Percentiles rank a stretch among this genome's conserved stretches.
phyloP scores from a whole-genome alignment of 2,329 filamentous ascomycete genomes.

The Blastomyces parvus region DNA sequence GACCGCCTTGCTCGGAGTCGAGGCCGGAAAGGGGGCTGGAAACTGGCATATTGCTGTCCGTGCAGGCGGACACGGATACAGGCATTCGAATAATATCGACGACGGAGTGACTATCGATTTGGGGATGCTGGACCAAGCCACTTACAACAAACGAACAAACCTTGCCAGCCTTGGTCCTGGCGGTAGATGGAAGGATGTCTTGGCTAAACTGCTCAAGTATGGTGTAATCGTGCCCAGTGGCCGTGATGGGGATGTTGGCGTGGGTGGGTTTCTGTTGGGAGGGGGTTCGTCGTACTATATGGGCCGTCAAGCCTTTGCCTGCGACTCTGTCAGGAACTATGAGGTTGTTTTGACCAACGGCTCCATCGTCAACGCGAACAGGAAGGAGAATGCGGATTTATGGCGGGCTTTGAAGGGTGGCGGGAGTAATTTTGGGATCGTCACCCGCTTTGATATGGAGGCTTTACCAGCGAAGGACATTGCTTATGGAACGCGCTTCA shows the following conservation, averaged over 20 bases:
- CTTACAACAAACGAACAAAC: constrained; percentile 21
- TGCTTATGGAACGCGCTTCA: constrained; percentile 2
- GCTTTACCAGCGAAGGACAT: constrained; percentile 1
- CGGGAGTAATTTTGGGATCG: constrained; percentile 28
- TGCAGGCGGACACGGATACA: neutral
- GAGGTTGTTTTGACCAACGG: constrained; percentile 24
- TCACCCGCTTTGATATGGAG: constrained; percentile 23
- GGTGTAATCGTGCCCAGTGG: constrained; percentile 27
- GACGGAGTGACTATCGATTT: constrained; percentile 4
- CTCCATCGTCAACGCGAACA: constrained; percentile 21
- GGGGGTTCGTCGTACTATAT: constrained; percentile 16
- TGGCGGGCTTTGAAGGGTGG: constrained; percentile 31
- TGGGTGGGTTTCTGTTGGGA: constrained; percentile 29
- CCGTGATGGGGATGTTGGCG: constrained; percentile 27
- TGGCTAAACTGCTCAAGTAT: constrained; percentile 23
- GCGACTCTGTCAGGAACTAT: neutral
- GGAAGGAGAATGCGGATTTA: constrained; percentile 21
- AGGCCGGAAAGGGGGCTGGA: neutral
- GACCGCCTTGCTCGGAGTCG: neutral
- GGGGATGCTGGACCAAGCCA: constrained; percentile 20
- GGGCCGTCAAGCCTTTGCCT: neutral
- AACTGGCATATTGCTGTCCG: neutral
- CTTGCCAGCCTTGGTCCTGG: constrained; percentile 25
- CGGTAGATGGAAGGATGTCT: constrained; percentile 27
- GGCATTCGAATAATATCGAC: neutral